phyloP scores from a whole-genome alignment of 768 basidiomycete genomes.

The Paxillus rubicundulus region DNA sequence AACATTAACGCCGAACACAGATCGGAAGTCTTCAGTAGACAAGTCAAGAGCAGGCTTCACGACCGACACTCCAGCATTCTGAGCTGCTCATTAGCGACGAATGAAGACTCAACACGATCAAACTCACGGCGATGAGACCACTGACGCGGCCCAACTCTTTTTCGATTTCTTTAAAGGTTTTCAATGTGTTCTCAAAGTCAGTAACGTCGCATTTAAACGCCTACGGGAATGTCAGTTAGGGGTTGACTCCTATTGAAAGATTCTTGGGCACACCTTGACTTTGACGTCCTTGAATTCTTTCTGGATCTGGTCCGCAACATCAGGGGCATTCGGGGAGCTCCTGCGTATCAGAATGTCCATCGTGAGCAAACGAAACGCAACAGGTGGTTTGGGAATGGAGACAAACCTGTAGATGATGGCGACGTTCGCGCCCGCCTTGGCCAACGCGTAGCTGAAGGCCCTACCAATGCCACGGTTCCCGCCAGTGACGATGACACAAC shows the following conservation, averaged over 20 bases:
- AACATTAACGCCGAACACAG: constrained; percentile 58
- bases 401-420: constrained; percentile 58
- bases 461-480: constrained; percentile 62
- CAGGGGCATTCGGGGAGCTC: constrained; percentile 44
- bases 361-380: background rate
- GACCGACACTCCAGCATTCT: constrained; percentile 65
- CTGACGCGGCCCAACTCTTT: constrained; percentile 46
- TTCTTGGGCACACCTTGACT: constrained; percentile 30
- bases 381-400: too few relatives aligned
- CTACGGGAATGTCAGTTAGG: constrained; percentile 24
- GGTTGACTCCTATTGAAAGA: background rate
- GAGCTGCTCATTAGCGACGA: background rate
- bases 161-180: constrained; percentile 48
- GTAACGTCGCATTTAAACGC: constrained; percentile 64
- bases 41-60: constrained; percentile 62
- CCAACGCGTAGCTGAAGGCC: constrained; percentile 51
- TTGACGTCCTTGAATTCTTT: constrained; percentile 44
- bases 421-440: constrained; percentile 53
- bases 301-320: constrained; percentile 46
- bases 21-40: constrained; percentile 50
- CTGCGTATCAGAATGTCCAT: constrained; percentile 22
- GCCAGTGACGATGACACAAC: constrained; percentile 56
- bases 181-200: constrained; percentile 40
- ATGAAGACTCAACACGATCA: fast-evolving
- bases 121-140: constrained; percentile 54